These are phyloP conservation scores for Fusarium newnesense DNA, from an alignment of 2,329 filamentous ascomycete species.

Conservation along the genomic window DNA sequence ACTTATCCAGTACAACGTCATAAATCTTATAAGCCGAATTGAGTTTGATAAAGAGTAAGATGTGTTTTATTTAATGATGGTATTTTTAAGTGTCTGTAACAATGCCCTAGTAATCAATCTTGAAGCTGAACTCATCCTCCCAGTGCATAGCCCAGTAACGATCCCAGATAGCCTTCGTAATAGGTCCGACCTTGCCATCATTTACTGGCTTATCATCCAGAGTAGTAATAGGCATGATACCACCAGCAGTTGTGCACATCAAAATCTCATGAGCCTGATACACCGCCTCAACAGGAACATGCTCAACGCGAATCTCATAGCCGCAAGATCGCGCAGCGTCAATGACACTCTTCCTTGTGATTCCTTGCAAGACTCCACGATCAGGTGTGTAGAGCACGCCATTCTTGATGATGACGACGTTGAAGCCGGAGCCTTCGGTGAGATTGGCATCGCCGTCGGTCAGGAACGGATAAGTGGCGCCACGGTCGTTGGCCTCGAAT, in stretches of 20 bases:
- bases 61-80: background rate
- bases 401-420: slow-evolving; percentile 58
- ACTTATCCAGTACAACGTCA: too few relatives aligned
- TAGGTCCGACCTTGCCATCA: slow-evolving; percentile 55
- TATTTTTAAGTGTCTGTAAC: accelerated
- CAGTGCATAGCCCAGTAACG: slow-evolving; percentile 51
- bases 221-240: slow-evolving; percentile 61
- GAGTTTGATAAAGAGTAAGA: background rate
- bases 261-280: slow-evolving; percentile 61
- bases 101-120: slow-evolving; percentile 15
- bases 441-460: slow-evolving; percentile 61
- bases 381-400: slow-evolving; percentile 57
- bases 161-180: slow-evolving; percentile 62
- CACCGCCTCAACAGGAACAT: slow-evolving; percentile 7
- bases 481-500: slow-evolving; percentile 59
- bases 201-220: slow-evolving; percentile 56
- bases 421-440: slow-evolving; percentile 62
- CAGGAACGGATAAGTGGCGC: slow-evolving; percentile 59
- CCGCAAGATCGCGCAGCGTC: slow-evolving; percentile 51
- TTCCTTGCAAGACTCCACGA: slow-evolving; percentile 58
- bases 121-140: slow-evolving; percentile 31
- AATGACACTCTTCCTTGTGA: slow-evolving; percentile 60
- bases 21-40: too few relatives aligned
- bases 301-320: slow-evolving; percentile 45
- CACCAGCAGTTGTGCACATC: slow-evolving; percentile 64